phyloP scores from a whole-genome alignment of 805 yeast genomes.

The Suhomyces canberraensis region DNA sequence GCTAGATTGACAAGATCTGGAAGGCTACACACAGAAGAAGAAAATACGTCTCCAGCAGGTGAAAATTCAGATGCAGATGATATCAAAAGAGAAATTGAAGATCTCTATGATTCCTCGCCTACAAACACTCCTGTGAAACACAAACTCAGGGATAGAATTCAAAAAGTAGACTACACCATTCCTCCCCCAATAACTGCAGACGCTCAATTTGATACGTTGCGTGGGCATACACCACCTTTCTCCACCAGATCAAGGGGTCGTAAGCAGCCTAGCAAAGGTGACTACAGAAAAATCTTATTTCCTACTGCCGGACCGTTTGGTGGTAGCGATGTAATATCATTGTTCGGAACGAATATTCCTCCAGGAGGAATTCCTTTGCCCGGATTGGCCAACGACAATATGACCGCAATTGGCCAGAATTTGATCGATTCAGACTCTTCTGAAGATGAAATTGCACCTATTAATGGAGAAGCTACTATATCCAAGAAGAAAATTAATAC shows the following conservation, averaged over 20 bases:
- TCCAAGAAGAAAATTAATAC: conserved; percentile 24
- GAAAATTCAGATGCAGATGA: conserved; percentile 29
- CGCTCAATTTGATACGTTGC: conserved; percentile 22
- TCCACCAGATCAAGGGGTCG: conserved; percentile 33
- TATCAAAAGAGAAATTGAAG: conserved; percentile 64
- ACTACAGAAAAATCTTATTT: conserved; percentile 63
- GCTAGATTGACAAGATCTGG: conserved; percentile 19
- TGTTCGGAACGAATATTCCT: conserved; percentile 69
- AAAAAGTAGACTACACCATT: conserved; percentile 67
- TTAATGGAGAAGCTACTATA: conserved; percentile 38
- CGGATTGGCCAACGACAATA: conserved; percentile 26
- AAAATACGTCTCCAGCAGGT: conserved; percentile 6
- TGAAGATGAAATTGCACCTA: conserved; percentile 55
- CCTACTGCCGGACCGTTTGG: conserved; percentile 98
- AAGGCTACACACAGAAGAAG: conserved; percentile 3
- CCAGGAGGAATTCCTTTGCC: conserved; percentile 43
- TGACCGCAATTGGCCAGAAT: conserved; percentile 33
- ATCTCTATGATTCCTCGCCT: conserved; percentile 60
- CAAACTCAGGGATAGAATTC: conserved; percentile 48
- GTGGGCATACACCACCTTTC: conserved; percentile 15
- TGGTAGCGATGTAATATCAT: conserved; percentile 85
- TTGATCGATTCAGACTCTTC: conserved; percentile 57
- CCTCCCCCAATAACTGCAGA: conserved; percentile 73
- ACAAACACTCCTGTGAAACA: conserved; percentile 40
- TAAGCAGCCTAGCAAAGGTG: conserved; percentile 39